Evolutionary conservation across 75 land plant genomes (phyloP), one percentile per base, ranked within the genome.

Genomic region (Cunninghamia lanceolata): DNA sequence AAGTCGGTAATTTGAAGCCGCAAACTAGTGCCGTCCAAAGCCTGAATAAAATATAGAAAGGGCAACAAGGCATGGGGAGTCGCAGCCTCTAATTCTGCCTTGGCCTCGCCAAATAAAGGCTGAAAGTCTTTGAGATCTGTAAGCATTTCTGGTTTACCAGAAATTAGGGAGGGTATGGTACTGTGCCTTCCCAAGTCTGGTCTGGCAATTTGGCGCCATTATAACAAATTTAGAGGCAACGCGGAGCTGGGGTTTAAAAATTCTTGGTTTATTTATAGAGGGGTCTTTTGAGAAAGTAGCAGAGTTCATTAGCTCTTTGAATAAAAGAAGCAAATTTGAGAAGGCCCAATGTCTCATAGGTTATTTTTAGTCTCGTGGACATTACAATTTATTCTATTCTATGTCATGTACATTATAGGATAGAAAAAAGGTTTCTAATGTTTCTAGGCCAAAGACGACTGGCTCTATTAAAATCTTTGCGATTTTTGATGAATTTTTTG

Each of bases 21-120:
- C 14, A 96, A 89, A 39, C 74, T 85, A 42, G 85, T 85, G 21
- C 84, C 21, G 73, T 93, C 93, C 14, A 73, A 36, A 21, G 95
- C 87, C 13, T 89, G 89, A 70, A 91, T 87, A 54, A 85, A 84
- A 82, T 92, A 95, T 56, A 95, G 73, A 39, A 95, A 90, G 7
- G 88, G 89, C 36, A 84, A 86, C 50, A 82, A 71, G n/a, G 84
- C 89, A 40, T 40, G 82, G 11, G 81, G 53, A 3, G 47, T 10
- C 6, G 86, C 15, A 1, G 32, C 76, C 21, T 89, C 89, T 73
- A 87, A 66, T 70, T 86, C 90, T 40, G 88, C 92, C 77, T 87
- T 84, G 15, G 93, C 93, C 43, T 90, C 88, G 9, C 96, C 94
- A 76, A 92, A 93, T 7, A 96, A 59, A 40, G 95, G 73, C 50